Base-by-base conservation (phyloP, 345 rosid genomes). In the Atalantia buxifolia region DNA sequence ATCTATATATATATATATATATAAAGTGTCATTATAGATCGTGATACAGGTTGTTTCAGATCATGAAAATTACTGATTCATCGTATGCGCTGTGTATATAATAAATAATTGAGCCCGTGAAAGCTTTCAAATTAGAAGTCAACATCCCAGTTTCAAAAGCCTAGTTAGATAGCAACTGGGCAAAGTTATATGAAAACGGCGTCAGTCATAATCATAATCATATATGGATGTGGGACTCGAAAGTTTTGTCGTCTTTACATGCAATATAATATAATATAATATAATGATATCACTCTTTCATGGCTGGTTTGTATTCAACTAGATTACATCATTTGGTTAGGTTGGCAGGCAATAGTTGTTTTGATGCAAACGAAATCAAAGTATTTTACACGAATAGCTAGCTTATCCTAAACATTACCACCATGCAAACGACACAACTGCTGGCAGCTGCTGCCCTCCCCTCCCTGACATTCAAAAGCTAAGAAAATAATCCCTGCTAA, bases 281-380 rank as follows among this genome's bases (percentile, higher is more conserved):
- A 13, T 30, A 2, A 36, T 66, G 24, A 8, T 4, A 36, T 14
- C 5, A 18, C 8, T 9, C 42, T 33, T 57, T 55, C 31, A 4
- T 56, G 16, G 50, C 13, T 53, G 66, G 76, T 72, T 59, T n/a
- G 53, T 12, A 57, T 57, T n/a, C 64, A 35, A 71, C 53, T 60
- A 69, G 75, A 42, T 61, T 42, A 61, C 53, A 56, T 71, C 77
- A 64, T 62, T 50, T 70, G 21, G 24, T 28, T 63, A 48, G 57
- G 71, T 9, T 71, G 61, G 13, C 42, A 59, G 36, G 50, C n/a
- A 69, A 42, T 61, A 70, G 60, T 36, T 6, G 18, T 31, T 60
- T 53, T 53, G 22, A 30, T 14, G 7, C n/a, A 19, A 42, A 61
- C 6, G 69, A 38, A 45, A 75, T 62, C 61, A 45, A 45, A 35